Evolutionary conservation across 225 moss, liverwort and hornwort species (phyloP).

Genomic region (Physcomitrium patens): DNA sequence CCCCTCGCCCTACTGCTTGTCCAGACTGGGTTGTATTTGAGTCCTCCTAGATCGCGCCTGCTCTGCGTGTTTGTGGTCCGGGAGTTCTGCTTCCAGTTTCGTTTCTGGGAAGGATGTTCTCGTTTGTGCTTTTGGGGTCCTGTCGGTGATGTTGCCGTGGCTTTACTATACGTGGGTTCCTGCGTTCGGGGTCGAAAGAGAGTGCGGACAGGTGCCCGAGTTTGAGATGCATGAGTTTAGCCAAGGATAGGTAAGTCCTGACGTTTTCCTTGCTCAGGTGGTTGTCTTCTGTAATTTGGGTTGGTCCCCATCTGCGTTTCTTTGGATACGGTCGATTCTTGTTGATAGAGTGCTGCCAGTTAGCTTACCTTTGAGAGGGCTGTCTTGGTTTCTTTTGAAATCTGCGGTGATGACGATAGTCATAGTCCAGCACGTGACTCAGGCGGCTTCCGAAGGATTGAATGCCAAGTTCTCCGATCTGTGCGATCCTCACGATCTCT

Average conservation of each 20-base stretch:
- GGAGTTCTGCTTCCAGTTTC: neutral
- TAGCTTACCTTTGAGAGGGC: neutral
- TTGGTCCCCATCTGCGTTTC: neutral
- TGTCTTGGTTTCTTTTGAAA: rapidly evolving
- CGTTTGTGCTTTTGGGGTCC: neutral
- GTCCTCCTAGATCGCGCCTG: neutral
- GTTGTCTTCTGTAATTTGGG: neutral
- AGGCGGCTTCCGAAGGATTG: conserved; percentile 50
- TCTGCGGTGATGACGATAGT: conserved; percentile 38
- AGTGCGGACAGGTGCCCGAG: neutral
- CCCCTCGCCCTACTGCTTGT: neutral
- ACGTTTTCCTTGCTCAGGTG: neutral
- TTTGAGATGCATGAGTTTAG: neutral
- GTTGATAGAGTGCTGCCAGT: neutral
- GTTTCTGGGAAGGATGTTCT: neutral
- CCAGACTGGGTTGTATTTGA: neutral
- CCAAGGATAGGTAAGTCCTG: neutral
- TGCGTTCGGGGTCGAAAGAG: neutral
- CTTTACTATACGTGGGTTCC: rapidly evolving
- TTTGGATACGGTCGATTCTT: neutral
- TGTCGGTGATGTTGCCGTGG: too few species aligned
- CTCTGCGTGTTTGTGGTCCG: neutral
- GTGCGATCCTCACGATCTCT: conserved; percentile 54
- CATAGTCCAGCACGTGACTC: conserved; percentile 46
- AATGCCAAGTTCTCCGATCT: conserved; percentile 51